Evolutionary conservation across 345 rosid genomes (phyloP).

Genomic region (Populus deltoides): DNA sequence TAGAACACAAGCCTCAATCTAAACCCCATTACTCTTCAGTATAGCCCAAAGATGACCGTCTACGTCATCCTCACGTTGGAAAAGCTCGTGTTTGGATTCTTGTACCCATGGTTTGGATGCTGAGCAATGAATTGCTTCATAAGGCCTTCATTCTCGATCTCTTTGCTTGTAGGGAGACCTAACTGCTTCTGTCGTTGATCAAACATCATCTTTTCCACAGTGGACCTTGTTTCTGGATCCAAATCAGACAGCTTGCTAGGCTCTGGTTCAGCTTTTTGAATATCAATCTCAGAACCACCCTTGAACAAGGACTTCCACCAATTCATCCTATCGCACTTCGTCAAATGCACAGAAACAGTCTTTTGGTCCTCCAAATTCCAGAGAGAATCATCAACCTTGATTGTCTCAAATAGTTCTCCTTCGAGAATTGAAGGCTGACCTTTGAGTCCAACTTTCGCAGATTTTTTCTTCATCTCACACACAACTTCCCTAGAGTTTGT

Average conservation of each 20-base stretch:
- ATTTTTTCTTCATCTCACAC: conserved; percentile 27
- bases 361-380: conserved; percentile 33
- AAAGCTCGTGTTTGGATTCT: conserved; percentile 11
- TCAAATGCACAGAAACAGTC: conserved; percentile 20
- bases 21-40: background rate
- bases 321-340: conserved; percentile 15
- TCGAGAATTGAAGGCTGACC: conserved; percentile 19
- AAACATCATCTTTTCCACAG: conserved; percentile 33
- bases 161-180: conserved; percentile 30
- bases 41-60: background rate
- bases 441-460: conserved; percentile 22
- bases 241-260: conserved; percentile 24
- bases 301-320: conserved; percentile 36
- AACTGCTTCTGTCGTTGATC: conserved; percentile 29
- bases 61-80: conserved; percentile 9
- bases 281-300: conserved; percentile 25
- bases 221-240: conserved; percentile 21
- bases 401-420: conserved; percentile 24
- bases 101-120: background rate
- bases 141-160: conserved; percentile 20
- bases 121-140: conserved; percentile 25
- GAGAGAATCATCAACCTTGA: conserved; percentile 14
- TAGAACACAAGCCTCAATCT: background rate
- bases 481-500: conserved; percentile 22
- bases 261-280: conserved; percentile 31